Evolutionary conservation across 805 yeast genomes (phyloP).

Genomic region (Zygosaccharomyces siamensis): DNA sequence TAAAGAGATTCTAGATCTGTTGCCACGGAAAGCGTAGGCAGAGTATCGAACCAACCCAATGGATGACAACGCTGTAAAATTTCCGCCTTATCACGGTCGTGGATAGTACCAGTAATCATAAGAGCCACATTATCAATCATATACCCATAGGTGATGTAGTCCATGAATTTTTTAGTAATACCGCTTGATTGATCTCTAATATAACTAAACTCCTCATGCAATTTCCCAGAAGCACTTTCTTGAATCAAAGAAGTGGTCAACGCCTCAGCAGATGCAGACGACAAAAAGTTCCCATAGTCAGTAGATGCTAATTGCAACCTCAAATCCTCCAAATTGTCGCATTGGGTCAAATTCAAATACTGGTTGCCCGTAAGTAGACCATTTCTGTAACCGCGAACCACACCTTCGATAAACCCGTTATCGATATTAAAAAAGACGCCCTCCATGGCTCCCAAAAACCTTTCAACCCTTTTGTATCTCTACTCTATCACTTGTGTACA

Average conservation of each 20-base stretch:
- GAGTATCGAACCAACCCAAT: conserved; percentile 96
- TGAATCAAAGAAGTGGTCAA: conserved; percentile 84
- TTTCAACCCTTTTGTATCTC: not conserved
- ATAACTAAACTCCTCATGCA: conserved; percentile 81
- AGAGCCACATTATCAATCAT: conserved; percentile 97
- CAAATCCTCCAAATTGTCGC: conserved; percentile 91
- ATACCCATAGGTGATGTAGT: conserved; percentile 89
- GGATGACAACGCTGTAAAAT: conserved; percentile 91
- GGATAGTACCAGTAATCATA: conserved; percentile 95
- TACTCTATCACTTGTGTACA: not conserved
- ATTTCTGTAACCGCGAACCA: conserved; percentile 89
- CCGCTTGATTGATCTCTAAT: conserved; percentile 79
- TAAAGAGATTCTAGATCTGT: conserved; percentile 92
- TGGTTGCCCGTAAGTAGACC: conserved; percentile 75
- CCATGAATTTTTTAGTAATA: conserved; percentile 76
- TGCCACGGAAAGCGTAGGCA: conserved; percentile 91
- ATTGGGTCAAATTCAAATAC: conserved; percentile 89
- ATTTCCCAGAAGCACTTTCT: conserved; percentile 64
- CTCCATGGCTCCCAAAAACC: conserved; percentile 54
- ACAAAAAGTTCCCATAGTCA: conserved; percentile 87
- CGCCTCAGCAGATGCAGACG: conserved; percentile 71
- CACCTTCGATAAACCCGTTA: conserved; percentile 86
- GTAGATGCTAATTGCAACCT: conserved; percentile 92
- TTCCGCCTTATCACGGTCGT: conserved; percentile 86
- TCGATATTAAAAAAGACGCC: conserved; percentile 89